Evolutionary conservation across 2,329 filamentous ascomycete species (phyloP).

Genomic region (Exophiala bonariae): DNA sequence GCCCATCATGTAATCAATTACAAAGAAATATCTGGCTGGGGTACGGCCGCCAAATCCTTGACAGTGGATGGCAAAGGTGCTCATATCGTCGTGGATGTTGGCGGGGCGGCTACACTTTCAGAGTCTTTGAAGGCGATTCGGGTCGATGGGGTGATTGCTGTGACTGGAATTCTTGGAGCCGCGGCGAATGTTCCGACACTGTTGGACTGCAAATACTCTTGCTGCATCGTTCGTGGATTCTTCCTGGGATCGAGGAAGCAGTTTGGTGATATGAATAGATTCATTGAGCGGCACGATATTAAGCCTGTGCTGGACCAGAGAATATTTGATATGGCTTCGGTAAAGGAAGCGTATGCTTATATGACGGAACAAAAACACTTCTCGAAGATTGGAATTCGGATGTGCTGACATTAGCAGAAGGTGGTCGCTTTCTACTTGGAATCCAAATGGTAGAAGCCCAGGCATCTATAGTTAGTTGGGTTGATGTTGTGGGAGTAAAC

Average conservation of each 20-base stretch:
- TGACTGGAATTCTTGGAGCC: slow-evolving; percentile 54
- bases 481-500: no score
- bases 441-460: no score
- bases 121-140: slow-evolving; percentile 52
- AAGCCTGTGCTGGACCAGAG: slow-evolving; percentile 61
- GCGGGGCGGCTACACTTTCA: slow-evolving; percentile 59
- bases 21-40: slow-evolving; percentile 58
- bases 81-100: slow-evolving; percentile 65
- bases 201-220: slow-evolving; percentile 50
- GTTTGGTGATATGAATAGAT: slow-evolving; percentile 61
- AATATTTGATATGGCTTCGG: slow-evolving; percentile 53
- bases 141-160: slow-evolving; percentile 51
- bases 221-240: slow-evolving; percentile 58
- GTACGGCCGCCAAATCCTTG: slow-evolving; percentile 52
- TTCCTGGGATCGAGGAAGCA: slow-evolving; percentile 56
- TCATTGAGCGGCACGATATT: slow-evolving; percentile 59
- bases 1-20: slow-evolving; percentile 64
- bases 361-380: slow-evolving; percentile 56
- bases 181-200: slow-evolving; percentile 48
- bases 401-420: neutral
- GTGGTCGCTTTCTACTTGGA: no score
- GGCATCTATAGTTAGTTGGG: no score
- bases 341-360: slow-evolving; percentile 56
- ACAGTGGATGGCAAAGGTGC: slow-evolving; percentile 56
- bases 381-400: slow-evolving; percentile 52